A percentile compares a stretch with the other conserved stretches of the same genome.
These are phyloP conservation scores for Neofusicoccum ribis DNA, from an alignment of 2,329 filamentous ascomycete species.

Conservation along the genomic window DNA sequence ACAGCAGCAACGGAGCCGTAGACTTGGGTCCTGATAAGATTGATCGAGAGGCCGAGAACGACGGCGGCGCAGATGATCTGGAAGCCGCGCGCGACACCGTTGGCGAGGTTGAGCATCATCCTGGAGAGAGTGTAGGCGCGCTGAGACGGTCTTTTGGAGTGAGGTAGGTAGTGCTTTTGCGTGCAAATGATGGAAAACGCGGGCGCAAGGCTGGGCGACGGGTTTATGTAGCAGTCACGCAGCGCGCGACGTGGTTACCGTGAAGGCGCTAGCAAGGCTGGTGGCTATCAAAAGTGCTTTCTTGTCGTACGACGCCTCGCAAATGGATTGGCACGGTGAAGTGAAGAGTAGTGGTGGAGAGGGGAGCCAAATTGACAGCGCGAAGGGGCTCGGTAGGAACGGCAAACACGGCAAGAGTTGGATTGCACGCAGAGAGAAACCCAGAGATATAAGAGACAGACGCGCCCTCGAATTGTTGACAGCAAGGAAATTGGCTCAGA, in stretches of 20 bases:
- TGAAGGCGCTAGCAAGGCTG: neutral
- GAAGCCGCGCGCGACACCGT: neutral
- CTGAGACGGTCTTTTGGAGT: neutral
- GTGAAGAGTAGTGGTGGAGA: neutral
- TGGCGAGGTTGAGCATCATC: neutral
- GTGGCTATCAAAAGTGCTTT: neutral
- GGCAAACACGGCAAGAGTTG: neutral
- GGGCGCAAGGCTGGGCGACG: neutral
- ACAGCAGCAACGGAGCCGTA: slow-evolving; percentile 24
- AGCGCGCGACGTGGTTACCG: neutral
- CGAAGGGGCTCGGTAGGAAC: neutral
- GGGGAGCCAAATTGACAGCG: neutral
- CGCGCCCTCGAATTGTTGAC: neutral
- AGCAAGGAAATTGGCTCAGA: neutral
- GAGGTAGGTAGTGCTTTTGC: neutral
- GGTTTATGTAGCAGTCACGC: too few species aligned
- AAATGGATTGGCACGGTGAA: neutral
- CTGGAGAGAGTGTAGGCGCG: neutral
- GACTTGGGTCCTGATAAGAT: slow-evolving; percentile 26
- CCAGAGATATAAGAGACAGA: neutral
- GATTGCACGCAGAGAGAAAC: neutral
- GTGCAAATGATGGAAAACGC: neutral
- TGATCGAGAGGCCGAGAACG: slow-evolving; percentile 30
- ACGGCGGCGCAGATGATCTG: slow-evolving; percentile 29
- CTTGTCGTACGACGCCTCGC: neutral